phyloP scores from a whole-genome alignment of 2,329 filamentous ascomycete genomes.

The Knoxdaviesia proteae region DNA sequence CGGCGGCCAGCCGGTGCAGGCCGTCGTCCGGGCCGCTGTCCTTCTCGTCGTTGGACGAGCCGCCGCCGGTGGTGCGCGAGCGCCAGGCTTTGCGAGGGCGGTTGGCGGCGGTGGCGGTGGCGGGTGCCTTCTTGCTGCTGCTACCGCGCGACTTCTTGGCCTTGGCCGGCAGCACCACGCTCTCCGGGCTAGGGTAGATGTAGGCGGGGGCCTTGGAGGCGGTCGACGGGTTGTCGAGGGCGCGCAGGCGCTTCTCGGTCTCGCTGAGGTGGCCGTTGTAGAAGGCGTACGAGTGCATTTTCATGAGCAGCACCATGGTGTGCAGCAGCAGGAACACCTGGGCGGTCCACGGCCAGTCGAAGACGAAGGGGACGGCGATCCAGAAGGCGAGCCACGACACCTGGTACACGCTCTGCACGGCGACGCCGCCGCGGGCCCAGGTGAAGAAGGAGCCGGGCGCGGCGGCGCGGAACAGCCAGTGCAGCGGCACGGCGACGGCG shows the following conservation, averaged over 20 bases:
- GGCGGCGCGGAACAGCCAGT: constrained; percentile 40
- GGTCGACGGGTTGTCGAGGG: constrained; percentile 57
- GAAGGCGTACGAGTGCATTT: constrained; percentile 96
- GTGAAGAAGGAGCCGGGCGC: constrained; percentile 31
- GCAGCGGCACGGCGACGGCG: constrained; percentile 49
- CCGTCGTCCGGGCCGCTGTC: constrained; percentile 28
- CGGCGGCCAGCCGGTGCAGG: constrained; percentile 30
- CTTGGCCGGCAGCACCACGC: not conserved
- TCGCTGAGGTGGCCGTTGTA: constrained; percentile 92
- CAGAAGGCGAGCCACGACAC: constrained; percentile 59
- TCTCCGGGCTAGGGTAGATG: constrained; percentile 37
- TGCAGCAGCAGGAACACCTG: constrained; percentile 91
- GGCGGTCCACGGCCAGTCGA: constrained; percentile 90
- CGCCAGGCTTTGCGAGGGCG: not conserved
- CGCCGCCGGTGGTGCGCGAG: constrained; percentile 5
- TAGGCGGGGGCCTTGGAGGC: constrained; percentile 45
- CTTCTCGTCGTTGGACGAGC: constrained; percentile 11
- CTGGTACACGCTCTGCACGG: constrained; percentile 68
- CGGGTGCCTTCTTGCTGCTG: not conserved
- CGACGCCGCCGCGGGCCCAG: constrained; percentile 62
- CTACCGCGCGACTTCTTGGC: not conserved
- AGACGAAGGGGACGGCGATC: constrained; percentile 65
- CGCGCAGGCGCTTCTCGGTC: constrained; percentile 59
- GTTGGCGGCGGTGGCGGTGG: constrained; percentile 20
- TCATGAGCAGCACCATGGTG: constrained; percentile 84